A percentile compares a stretch with the other conserved stretches of the same genome.
phyloP scores from a whole-genome alignment of 2,329 filamentous ascomycete genomes.

The Calycina herbarum region DNA sequence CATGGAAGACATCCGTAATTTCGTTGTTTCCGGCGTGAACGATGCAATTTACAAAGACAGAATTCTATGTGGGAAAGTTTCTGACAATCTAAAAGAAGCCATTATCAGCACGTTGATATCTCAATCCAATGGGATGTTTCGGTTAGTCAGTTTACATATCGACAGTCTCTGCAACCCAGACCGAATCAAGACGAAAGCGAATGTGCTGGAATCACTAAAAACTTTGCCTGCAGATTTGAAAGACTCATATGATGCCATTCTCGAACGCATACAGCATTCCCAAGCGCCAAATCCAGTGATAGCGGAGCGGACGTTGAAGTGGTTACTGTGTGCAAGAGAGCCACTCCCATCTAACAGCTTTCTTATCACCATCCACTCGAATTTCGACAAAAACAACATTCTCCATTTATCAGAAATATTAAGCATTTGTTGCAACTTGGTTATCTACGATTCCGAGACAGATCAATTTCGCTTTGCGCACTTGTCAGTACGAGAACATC shows the following conservation, averaged over 20 bases:
- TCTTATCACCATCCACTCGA: background rate
- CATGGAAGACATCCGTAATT: slow-evolving; percentile 10
- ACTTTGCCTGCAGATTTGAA: slow-evolving; percentile 11
- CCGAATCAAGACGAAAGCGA: slow-evolving; percentile 4
- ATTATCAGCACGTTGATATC: slow-evolving; percentile 6
- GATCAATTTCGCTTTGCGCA: slow-evolving; percentile 11
- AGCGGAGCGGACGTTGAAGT: slow-evolving; percentile 4
- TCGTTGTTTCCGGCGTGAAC: slow-evolving; percentile 6
- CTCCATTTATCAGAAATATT: background rate
- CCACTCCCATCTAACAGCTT: background rate
- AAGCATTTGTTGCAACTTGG: slow-evolving; percentile 12
- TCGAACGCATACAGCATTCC: background rate
- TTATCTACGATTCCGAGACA: background rate
- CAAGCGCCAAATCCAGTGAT: background rate
- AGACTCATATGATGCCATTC: slow-evolving; percentile 8
- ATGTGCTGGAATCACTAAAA: slow-evolving; percentile 10
- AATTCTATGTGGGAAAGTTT: slow-evolving; percentile 11
- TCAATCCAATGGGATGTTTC: slow-evolving; percentile 20
- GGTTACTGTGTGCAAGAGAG: slow-evolving; percentile 12
- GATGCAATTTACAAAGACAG: background rate
- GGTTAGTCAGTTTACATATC: slow-evolving; percentile 18
- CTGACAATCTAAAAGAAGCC: background rate
- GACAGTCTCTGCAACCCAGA: slow-evolving; percentile 19
- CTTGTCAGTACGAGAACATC: slow-evolving; percentile 14
- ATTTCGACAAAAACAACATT: background rate